A percentile compares a stretch with the other conserved stretches of the same genome.
phyloP scores from a whole-genome alignment of 331 rosid species.

The Malus hybrid region DNA sequence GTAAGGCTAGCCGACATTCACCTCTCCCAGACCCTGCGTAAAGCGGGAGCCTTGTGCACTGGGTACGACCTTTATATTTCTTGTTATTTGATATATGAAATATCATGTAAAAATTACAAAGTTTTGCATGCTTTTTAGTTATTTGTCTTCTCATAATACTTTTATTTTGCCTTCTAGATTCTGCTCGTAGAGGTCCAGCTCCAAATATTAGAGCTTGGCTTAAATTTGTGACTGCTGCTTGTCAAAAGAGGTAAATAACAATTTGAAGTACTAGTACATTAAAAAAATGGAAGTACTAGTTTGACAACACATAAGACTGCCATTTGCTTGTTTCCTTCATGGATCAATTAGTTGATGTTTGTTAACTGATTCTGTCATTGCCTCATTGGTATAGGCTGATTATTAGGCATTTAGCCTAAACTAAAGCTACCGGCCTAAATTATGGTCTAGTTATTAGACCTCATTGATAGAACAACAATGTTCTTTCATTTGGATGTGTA shows the following conservation, averaged over 20 bases:
- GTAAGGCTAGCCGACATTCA: no score
- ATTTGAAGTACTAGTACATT: not conserved
- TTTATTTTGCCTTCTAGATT: slow-evolving; percentile 38
- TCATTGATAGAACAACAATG: not conserved
- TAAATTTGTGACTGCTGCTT: slow-evolving; percentile 51
- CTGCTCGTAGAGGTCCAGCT: slow-evolving; percentile 53
- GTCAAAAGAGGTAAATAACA: slow-evolving; percentile 53
- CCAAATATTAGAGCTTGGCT: slow-evolving; percentile 78
- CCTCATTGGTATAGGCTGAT: not conserved
- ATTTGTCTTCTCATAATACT: slow-evolving; percentile 14
- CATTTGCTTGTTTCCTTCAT: not conserved
- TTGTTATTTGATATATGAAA: not conserved
- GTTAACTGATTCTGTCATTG: not conserved
- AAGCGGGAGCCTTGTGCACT: no score
- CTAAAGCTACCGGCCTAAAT: not conserved
- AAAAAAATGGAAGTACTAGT: not conserved
- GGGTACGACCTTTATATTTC: not conserved
- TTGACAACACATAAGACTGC: not conserved
- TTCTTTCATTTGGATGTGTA: not conserved
- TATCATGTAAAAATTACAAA: not conserved
- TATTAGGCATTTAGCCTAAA: not conserved
- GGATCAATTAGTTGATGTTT: not conserved
- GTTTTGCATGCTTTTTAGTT: not conserved
- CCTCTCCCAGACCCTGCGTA: no score
- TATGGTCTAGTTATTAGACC: not conserved